Conservation (phyloP, 2,329 filamentous ascomycete species). For the Byssothecium circinans region DNA sequence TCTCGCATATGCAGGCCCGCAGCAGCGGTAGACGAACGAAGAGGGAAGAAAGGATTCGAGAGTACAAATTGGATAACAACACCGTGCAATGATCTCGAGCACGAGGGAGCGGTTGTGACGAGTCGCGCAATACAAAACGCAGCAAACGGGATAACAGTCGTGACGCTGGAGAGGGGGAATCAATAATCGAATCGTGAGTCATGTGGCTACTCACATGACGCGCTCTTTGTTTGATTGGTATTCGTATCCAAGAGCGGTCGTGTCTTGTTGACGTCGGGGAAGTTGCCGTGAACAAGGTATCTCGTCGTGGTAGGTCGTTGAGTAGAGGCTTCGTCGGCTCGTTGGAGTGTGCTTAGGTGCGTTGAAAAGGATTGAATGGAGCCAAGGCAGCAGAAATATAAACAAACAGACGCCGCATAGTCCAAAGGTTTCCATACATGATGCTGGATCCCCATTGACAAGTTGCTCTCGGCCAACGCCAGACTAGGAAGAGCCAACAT, state of each 20-base stretch:
- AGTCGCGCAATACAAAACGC: conserved; percentile 4
- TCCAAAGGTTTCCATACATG: no score
- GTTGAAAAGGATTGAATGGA: conserved; percentile 3
- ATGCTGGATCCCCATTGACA: no score
- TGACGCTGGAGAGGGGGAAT: conserved; percentile 3
- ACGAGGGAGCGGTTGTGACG: background rate
- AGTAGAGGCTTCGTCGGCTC: conserved; percentile 10
- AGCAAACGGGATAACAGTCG: background rate
- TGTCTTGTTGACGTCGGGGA: background rate
- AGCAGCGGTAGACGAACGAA: background rate
- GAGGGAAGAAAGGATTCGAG: background rate
- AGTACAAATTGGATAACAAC: background rate
- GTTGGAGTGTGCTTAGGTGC: conserved; percentile 3
- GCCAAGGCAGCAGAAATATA: background rate
- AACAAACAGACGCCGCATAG: background rate
- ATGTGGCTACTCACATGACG: conserved; percentile 6
- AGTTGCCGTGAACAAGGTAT: conserved; percentile 7
- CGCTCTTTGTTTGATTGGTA: background rate
- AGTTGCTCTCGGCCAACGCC: no score
- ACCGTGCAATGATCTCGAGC: background rate
- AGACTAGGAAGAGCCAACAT: background rate
- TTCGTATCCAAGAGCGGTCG: conserved; percentile 3
- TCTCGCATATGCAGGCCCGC: conserved; percentile 2
- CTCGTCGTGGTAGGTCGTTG: conserved; percentile 14
- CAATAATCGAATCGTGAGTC: conserved; percentile 6